Evolutionary conservation across 768 basidiomycete species (phyloP).

Genomic region (Guyanaporus albipodus): DNA sequence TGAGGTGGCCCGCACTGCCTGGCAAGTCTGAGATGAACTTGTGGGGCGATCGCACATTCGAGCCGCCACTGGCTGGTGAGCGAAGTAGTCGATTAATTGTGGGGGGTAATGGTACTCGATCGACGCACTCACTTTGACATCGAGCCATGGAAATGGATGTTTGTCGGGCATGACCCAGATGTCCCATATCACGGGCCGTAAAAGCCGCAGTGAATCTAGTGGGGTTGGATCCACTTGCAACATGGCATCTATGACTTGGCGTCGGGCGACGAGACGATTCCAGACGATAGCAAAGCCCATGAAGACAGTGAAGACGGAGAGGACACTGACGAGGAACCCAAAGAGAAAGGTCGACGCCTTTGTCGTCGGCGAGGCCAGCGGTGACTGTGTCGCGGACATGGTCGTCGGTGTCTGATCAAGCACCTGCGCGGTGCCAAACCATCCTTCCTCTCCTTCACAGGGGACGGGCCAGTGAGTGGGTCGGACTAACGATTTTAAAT

Average conservation of each 20-base stretch:
- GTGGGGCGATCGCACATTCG: not conserved
- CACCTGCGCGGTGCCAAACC: not conserved
- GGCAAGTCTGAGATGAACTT: not conserved
- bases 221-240: slow-evolving; percentile 3
- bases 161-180: slow-evolving; percentile 10
- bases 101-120: slow-evolving; percentile 11
- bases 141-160: slow-evolving; percentile 9
- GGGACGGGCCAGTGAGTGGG: too few species aligned
- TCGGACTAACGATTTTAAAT: too few species aligned
- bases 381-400: slow-evolving; percentile 22
- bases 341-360: slow-evolving; percentile 28
- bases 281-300: slow-evolving; percentile 29
- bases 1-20: slow-evolving; percentile 3
- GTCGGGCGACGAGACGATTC: slow-evolving; percentile 32
- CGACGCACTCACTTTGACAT: slow-evolving; percentile 20
- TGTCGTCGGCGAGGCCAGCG: not conserved
- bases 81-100: not conserved
- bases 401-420: slow-evolving; percentile 7
- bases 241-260: slow-evolving; percentile 25
- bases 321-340: slow-evolving; percentile 31
- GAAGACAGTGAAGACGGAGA: slow-evolving; percentile 30
- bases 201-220: not conserved
- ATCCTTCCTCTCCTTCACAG: too few species aligned
- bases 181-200: slow-evolving; percentile 26
- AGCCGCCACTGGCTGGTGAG: slow-evolving; percentile 25